Evolutionary conservation across 208 protist genomes (phyloP).

Genomic region (Herpetomonas samuelpessoai): DNA sequence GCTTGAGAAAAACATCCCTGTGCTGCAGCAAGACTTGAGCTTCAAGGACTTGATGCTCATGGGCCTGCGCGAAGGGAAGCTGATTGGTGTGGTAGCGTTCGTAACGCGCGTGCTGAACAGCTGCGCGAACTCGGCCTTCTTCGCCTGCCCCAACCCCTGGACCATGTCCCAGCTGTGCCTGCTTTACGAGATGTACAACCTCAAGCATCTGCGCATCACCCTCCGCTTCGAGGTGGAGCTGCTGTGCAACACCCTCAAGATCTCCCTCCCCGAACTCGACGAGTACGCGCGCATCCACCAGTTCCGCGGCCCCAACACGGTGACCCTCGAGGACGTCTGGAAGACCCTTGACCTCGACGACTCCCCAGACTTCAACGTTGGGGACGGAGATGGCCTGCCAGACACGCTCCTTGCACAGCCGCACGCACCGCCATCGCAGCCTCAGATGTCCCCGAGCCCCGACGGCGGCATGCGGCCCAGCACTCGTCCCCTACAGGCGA

Average conservation of each 20-base stretch:
- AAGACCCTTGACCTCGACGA: conserved; percentile 64
- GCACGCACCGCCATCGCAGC: conserved; percentile 7
- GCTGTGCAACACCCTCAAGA: conserved; percentile 77
- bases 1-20: conserved; percentile 97
- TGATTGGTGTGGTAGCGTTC: conserved; percentile 97
- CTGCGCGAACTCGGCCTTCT: conserved; percentile 91
- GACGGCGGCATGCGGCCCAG: conserved; percentile 15
- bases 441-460: conserved; percentile 9
- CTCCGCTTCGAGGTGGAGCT: conserved; percentile 97
- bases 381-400: conserved; percentile 35
- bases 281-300: conserved; percentile 24
- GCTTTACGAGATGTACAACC: conserved; percentile 95
- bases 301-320: conserved; percentile 8
- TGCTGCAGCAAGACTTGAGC: conserved; percentile 93
- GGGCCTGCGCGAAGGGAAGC: conserved; percentile 91
- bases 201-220: conserved; percentile 96
- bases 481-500: conserved; percentile 65
- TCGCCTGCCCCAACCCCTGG: conserved; percentile 98
- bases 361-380: conserved; percentile 80
- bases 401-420: conserved; percentile 13
- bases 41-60: conserved; percentile 95
- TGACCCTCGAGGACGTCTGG: conserved; percentile 45
- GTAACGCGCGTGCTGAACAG: conserved; percentile 92
- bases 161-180: conserved; percentile 94
- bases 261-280: conserved; percentile 42